phyloP scores from a whole-genome alignment of 495 filamentous ascomycete genomes.

The Umbilicaria muhlenbergii region DNA sequence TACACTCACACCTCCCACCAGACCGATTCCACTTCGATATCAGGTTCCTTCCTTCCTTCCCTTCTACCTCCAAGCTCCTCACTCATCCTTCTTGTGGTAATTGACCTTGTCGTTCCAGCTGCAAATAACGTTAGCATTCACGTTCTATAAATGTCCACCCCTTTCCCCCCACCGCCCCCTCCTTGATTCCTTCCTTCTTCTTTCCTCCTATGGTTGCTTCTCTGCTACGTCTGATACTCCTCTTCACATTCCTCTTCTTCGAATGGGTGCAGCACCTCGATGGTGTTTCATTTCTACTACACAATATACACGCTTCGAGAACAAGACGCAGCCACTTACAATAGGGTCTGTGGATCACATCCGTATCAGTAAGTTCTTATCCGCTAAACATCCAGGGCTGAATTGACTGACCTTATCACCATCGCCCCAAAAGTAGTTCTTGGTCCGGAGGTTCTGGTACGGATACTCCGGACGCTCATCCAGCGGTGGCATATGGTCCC shows the following conservation, averaged over 20 bases:
- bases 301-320: background rate
- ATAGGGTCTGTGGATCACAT: conserved; percentile 32
- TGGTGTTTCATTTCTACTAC: background rate
- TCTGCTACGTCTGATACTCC: too few species aligned
- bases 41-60: too few species aligned
- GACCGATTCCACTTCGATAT: too few species aligned
- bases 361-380: conserved; percentile 17
- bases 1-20: background rate
- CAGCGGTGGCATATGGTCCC: conserved; percentile 66
- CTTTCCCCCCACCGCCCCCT: too few species aligned
- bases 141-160: background rate
- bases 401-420: conserved; percentile 66
- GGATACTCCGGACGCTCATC: conserved; percentile 83
- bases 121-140: conserved; percentile 7
- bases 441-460: conserved; percentile 83
- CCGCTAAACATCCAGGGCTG: background rate
- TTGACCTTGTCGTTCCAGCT: conserved; percentile 94
- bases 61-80: background rate
- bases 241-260: too few species aligned
- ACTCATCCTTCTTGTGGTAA: conserved; percentile 86
- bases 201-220: background rate
- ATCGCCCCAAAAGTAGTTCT: conserved; percentile 83
- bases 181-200: background rate
- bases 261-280: background rate
- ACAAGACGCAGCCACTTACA: conserved; percentile 36